Evolutionary conservation across 73 alveolate genomes (phyloP), one percentile per base, ranked within the genome.

Genomic region (Uronychia setigera): DNA sequence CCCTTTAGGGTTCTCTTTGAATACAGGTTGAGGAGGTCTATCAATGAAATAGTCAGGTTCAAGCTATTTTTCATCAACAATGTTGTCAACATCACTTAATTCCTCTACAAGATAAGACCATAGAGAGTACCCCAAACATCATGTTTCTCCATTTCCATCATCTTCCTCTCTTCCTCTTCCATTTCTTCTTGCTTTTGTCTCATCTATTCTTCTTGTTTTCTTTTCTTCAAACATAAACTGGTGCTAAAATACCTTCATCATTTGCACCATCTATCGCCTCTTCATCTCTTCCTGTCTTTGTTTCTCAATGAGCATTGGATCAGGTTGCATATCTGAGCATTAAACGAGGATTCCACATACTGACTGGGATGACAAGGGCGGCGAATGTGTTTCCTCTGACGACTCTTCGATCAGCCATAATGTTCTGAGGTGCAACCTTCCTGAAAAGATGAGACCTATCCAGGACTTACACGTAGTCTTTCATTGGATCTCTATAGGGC

Each of bases 381-480:
- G 99, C 99, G 84, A 91, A 98, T 74, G 99, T 98, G 81, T 97
- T 98, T 57, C 99, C 99, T 33, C 99, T 91, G 83, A 98, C 98
- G 57, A 98, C 99, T 77, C 99, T 94, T 59, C 98, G 94, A 85
- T 98, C 99, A 85, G 88, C 89, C 96, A 97, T 94, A 32, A 95
- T 91, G 76, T 91, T 93, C 76, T 83, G 79, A 59, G 97, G 95
- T n/a, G 92, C 92, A 13, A 84, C 57, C 89, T 89, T 89, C 31
- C 86, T 89, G 79, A 74, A 28, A 9, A 29, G 82, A 28, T 29
- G 27, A 79, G 58, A 34, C 0, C 26, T 78, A 28, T 5, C 34
- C 1, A 19, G 46, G 32, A 74, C 86, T 29, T 77, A 85, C 92
- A 85, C 77, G 77, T 78, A 89, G 75, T 89, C 95, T 67, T 85